Evolutionary conservation across 768 basidiomycete species (phyloP).

Genomic region (Mrakia blollopis): DNA sequence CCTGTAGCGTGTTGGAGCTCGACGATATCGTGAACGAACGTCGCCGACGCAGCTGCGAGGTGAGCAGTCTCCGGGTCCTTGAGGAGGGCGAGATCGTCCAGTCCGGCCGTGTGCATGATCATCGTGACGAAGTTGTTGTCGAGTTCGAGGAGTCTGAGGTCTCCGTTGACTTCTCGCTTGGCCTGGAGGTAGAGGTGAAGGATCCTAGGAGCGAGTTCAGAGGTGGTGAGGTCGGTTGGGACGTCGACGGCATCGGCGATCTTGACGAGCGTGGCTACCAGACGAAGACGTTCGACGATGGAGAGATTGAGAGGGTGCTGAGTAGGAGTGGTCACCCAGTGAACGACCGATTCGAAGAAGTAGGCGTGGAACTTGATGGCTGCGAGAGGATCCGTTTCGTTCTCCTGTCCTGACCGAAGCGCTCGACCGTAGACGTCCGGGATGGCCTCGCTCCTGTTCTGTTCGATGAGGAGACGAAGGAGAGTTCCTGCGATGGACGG

Average conservation of each 20-base stretch:
- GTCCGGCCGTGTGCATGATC: slow-evolving; percentile 32
- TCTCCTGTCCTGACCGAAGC: slow-evolving; percentile 24
- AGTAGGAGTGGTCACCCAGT: slow-evolving; percentile 21
- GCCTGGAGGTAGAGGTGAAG: slow-evolving; percentile 30
- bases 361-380: slow-evolving; percentile 28
- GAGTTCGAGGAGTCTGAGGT: slow-evolving; percentile 13
- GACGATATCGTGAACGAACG: slow-evolving; percentile 26
- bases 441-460: slow-evolving; percentile 12
- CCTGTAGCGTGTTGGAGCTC: slow-evolving; percentile 7
- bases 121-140: slow-evolving; percentile 35
- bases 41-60: slow-evolving; percentile 1
- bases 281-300: slow-evolving; percentile 22
- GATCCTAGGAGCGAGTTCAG: slow-evolving; percentile 13
- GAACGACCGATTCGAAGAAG: slow-evolving; percentile 27
- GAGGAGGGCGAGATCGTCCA: slow-evolving; percentile 31
- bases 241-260: slow-evolving; percentile 1
- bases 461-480: slow-evolving; percentile 21
- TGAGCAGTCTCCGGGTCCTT: background rate
- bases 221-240: slow-evolving; percentile 5
- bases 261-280: slow-evolving; percentile 13
- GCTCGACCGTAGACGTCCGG: slow-evolving; percentile 27
- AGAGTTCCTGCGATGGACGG: slow-evolving; percentile 25
- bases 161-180: slow-evolving; percentile 31
- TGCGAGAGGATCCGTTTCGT: slow-evolving; percentile 17
- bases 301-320: background rate